Percentiles rank a stretch among this genome's conserved stretches.
Evolutionary conservation across 176 grass and related monocot genomes (phyloP).

Genomic region (Triticum urartu): DNA sequence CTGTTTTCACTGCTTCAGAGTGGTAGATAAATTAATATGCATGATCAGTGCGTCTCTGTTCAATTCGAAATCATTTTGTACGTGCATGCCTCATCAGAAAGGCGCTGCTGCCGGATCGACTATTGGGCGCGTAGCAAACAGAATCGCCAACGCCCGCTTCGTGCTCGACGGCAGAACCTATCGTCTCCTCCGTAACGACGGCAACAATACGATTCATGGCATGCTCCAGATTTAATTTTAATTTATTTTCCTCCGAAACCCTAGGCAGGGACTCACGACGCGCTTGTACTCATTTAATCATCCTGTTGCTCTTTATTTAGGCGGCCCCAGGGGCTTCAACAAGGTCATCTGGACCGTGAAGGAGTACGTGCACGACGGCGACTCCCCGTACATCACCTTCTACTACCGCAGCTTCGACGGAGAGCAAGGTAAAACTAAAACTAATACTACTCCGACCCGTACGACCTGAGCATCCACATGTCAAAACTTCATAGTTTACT

Average conservation of each 20-base stretch:
- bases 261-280: neutral
- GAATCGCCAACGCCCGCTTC: slow-evolving; percentile 59
- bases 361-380: neutral
- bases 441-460: too few relatives aligned
- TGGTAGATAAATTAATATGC: neutral
- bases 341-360: slow-evolving; percentile 13
- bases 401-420: slow-evolving; percentile 1
- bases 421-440: slow-evolving; percentile 15
- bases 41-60: neutral
- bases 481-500: neutral
- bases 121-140: slow-evolving; percentile 81
- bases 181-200: slow-evolving; percentile 52
- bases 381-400: neutral
- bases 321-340: neutral
- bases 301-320: neutral
- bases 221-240: neutral
- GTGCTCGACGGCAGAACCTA: slow-evolving; percentile 51
- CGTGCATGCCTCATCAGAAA: slow-evolving; percentile 39
- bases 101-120: slow-evolving; percentile 58
- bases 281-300: neutral
- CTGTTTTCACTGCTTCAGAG: neutral
- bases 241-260: neutral
- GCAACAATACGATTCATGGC: slow-evolving; percentile 73
- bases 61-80: neutral
- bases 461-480: too few relatives aligned